phyloP scores from a whole-genome alignment of 2,329 filamentous ascomycete species.

The Botrytis elliptica region DNA sequence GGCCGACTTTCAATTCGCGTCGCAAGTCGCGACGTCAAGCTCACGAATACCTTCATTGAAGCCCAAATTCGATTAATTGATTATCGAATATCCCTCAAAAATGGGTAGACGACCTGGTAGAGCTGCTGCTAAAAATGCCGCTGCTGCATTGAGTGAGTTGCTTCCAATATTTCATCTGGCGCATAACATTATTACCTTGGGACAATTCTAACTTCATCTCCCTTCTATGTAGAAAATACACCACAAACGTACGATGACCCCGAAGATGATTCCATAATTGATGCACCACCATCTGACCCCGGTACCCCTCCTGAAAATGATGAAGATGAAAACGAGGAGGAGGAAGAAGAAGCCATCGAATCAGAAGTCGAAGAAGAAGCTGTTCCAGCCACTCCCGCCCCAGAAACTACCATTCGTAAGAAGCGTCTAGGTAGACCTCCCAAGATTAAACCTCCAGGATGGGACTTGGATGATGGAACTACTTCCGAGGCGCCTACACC shows the following conservation, averaged over 20 bases:
- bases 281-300: slow-evolving; percentile 39
- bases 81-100: not conserved
- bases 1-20: slow-evolving; percentile 15
- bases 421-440: slow-evolving; percentile 78
- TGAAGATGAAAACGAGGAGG: slow-evolving; percentile 46
- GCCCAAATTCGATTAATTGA: slow-evolving; percentile 14
- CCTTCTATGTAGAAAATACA: slow-evolving; percentile 46
- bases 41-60: not conserved
- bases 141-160: slow-evolving; percentile 52
- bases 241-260: slow-evolving; percentile 46
- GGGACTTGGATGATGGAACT: slow-evolving; percentile 57
- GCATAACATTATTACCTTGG: slow-evolving; percentile 22
- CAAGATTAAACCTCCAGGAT: slow-evolving; percentile 79
- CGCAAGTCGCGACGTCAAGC: slow-evolving; percentile 3
- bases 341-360: slow-evolving; percentile 23
- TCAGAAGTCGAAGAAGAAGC: slow-evolving; percentile 44
- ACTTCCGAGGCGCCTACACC: slow-evolving; percentile 48
- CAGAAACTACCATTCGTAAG: slow-evolving; percentile 60
- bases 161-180: slow-evolving; percentile 23
- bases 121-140: slow-evolving; percentile 54
- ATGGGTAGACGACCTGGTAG: slow-evolving; percentile 52
- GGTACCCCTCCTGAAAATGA: slow-evolving; percentile 33
- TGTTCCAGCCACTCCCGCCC: slow-evolving; percentile 37
- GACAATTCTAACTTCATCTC: slow-evolving; percentile 10
- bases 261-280: slow-evolving; percentile 48